Evolutionary conservation across 2,329 filamentous ascomycete species (phyloP).

Genomic region (Lachnellula subtilissima): DNA sequence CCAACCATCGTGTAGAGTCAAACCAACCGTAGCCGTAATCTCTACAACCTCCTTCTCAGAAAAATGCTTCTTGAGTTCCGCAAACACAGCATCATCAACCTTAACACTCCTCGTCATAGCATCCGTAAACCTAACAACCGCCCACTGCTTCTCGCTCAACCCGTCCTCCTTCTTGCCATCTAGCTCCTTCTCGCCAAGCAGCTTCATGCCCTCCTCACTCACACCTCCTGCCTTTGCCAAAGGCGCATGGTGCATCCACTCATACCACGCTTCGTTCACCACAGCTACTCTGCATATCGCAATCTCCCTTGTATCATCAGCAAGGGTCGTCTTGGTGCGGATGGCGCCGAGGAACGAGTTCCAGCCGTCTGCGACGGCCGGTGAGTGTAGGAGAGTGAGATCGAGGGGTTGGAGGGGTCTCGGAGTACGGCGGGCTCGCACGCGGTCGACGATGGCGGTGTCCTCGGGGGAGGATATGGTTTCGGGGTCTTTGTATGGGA

Average conservation of each 20-base stretch:
- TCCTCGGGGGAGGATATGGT: constrained; percentile 42
- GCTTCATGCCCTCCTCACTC: constrained; percentile 26
- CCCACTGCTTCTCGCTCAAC: constrained; percentile 58
- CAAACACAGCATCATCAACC: constrained; percentile 67
- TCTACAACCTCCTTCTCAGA: constrained; percentile 72
- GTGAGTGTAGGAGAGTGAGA: constrained; percentile 68
- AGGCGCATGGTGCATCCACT: constrained; percentile 76
- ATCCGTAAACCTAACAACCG: constrained; percentile 69
- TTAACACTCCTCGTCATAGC: constrained; percentile 74
- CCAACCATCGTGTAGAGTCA: neutral
- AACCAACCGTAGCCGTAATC: constrained; percentile 60
- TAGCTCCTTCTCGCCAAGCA: constrained; percentile 23
- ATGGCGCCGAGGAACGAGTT: constrained; percentile 64
- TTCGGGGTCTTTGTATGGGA: constrained; percentile 57
- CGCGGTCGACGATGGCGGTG: constrained; percentile 55
- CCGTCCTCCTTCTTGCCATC: constrained; percentile 29
- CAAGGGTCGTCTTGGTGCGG: constrained; percentile 47
- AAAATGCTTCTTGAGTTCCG: constrained; percentile 55
- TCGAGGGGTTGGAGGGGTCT: constrained; percentile 72
- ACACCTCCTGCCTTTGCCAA: constrained; percentile 35
- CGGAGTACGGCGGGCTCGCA: constrained; percentile 60
- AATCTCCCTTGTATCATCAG: constrained; percentile 62
- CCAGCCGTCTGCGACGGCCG: constrained; percentile 71
- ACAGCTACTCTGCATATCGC: constrained; percentile 78
- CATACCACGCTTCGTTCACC: constrained; percentile 77